Evolutionary conservation across 2,329 filamentous ascomycete species (phyloP).

Genomic region (Dactylonectria macrodidyma): DNA sequence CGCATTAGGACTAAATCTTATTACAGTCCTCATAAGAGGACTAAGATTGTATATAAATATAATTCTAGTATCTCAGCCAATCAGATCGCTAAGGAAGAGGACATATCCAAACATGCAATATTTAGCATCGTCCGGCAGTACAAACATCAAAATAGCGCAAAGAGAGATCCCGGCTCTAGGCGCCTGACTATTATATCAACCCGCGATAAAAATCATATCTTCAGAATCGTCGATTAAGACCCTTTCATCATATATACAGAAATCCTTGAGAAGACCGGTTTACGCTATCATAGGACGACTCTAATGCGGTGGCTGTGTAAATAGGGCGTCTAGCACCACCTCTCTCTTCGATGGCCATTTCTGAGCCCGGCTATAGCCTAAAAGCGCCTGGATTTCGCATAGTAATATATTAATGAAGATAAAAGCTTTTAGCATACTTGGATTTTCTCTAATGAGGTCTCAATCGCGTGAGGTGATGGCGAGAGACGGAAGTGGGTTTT

Average conservation of each 20-base stretch:
- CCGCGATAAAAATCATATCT: no score
- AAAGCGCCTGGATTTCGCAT: not conserved
- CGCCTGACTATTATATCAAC: no score
- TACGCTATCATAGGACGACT: not conserved
- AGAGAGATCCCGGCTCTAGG: no score
- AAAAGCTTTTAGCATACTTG: not conserved
- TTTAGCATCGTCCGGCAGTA: not conserved
- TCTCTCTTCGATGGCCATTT: not conserved
- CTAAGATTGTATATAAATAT: not conserved
- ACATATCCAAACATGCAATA: not conserved
- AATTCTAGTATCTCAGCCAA: not conserved
- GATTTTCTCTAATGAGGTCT: not conserved
- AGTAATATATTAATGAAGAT: not conserved
- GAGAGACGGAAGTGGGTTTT: not conserved
- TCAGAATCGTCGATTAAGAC: not conserved
- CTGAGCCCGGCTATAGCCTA: not conserved
- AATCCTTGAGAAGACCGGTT: not conserved
- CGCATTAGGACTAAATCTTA: no score
- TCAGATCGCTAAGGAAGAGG: not conserved
- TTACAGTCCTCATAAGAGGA: not conserved
- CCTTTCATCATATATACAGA: not conserved
- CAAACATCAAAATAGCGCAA: no score
- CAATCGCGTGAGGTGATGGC: not conserved
- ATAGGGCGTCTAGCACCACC: not conserved
- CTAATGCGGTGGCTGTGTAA: not conserved